Conservation (phyloP, 495 filamentous ascomycete species). For the Talaromyces liani region DNA sequence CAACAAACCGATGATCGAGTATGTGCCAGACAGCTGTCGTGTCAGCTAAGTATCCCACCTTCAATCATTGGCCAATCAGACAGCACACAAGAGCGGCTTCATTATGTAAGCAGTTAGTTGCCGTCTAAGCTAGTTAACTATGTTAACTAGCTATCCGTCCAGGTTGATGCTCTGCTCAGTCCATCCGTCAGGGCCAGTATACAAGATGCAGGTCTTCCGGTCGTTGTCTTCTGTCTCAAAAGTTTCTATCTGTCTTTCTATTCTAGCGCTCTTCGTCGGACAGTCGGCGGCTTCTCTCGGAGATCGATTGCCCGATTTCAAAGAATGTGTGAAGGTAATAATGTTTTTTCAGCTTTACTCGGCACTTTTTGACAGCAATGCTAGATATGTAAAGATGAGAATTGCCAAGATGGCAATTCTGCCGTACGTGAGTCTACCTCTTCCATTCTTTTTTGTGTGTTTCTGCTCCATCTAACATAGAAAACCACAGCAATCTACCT, state of each 20-base stretch:
- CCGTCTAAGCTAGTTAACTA: not conserved
- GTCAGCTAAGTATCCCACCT: not conserved
- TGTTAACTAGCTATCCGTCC: too few relatives aligned
- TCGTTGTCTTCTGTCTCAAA: not conserved
- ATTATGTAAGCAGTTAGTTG: not conserved
- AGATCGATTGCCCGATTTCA: constrained; percentile 84
- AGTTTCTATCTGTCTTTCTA: constrained; percentile 21
- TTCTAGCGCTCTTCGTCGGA: constrained; percentile 36
- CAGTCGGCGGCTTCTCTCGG: constrained; percentile 65
- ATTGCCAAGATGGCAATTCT: constrained; percentile 55
- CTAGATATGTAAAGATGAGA: constrained; percentile 74
- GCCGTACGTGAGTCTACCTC: constrained; percentile 34
- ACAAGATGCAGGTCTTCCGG: not conserved
- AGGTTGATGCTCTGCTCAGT: not conserved
- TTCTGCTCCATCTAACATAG: constrained; percentile 10
- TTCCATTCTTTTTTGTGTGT: not conserved
- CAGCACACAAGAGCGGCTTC: not conserved
- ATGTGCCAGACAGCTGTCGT: not conserved
- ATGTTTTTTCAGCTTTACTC: not conserved
- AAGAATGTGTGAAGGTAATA: constrained; percentile 74
- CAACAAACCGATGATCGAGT: not conserved
- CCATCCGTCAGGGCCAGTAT: not conserved
- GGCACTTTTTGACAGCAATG: not conserved
- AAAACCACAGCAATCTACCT: constrained; percentile 34
- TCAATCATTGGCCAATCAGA: not conserved